Conservation (phyloP, 345 rosid species). For the Theobroma cacao region DNA sequence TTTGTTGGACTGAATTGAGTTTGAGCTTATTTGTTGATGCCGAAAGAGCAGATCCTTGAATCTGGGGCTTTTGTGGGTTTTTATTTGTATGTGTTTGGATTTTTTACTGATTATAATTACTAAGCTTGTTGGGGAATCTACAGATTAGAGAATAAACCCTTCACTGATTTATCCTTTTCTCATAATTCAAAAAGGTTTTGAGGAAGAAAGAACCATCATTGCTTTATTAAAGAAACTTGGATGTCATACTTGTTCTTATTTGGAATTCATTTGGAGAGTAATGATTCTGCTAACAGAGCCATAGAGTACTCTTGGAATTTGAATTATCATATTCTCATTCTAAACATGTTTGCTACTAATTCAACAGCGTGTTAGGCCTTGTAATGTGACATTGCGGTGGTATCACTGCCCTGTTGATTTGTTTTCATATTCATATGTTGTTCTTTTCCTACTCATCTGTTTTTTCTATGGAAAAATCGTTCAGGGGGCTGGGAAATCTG, state of each 20-base stretch:
- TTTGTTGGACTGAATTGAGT: background rate
- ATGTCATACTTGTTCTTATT: background rate
- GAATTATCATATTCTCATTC: background rate
- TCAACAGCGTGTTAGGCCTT: background rate
- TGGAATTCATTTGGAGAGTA: background rate
- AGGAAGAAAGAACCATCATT: background rate
- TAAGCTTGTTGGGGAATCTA: background rate
- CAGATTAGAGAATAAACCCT: background rate
- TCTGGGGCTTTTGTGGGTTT: constrained; percentile 6
- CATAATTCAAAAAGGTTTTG: background rate
- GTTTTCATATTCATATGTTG: background rate
- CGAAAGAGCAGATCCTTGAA: background rate
- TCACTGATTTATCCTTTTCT: background rate
- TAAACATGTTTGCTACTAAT: background rate
- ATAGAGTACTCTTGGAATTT: background rate
- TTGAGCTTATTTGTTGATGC: background rate
- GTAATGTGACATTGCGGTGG: background rate
- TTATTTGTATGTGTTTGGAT: background rate
- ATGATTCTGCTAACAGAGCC: background rate
- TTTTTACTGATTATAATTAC: background rate
- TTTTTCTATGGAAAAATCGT: background rate
- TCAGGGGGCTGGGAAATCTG: constrained; percentile 97
- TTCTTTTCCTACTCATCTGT: background rate
- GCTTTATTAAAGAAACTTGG: background rate
- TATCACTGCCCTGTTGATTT: background rate